Evolutionary conservation across 805 yeast genomes (phyloP), one percentile per base, ranked within the genome.

Genomic region (Lachancea thermotolerans): DNA sequence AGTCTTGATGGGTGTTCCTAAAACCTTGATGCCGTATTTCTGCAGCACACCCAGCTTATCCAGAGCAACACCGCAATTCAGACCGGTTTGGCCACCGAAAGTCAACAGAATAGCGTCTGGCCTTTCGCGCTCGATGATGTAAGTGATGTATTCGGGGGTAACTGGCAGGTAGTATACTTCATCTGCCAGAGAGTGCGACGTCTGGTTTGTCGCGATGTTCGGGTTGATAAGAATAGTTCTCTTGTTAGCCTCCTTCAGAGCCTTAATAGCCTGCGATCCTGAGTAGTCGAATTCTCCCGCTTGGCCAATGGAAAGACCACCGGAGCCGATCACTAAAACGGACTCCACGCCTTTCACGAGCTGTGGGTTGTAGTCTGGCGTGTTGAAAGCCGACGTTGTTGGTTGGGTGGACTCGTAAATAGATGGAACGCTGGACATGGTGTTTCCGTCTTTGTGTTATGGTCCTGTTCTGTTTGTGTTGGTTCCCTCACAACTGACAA

Each of bases 231-330:
- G 75, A 52, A 90, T 85, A 6, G 96, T 81, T 60, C 78, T 66
- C 65, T 87, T 90, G 67, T 85, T 77, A 45, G 95, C 95, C 70
- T 90, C 98, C 62, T 78, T 85, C 60, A 90, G 72, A 10, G 98
- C 98, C 68, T 90, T 90, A 67, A 90, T 91, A 42, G 98, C 98
- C 71, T 90, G 98, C 18, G 97, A 90, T 47, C 98, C 96, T 45
- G 95, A 84, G 67, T 91, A 91, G 69, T 91, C 98, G 59, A 91
- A 91, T 70, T 91, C 98, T 59, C 98, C 98, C 42, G 98, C 98
- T 70, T 91, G 98, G 49, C 98, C 98, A 65, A 91, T 91, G 44
- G 96, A 85, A 46, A 91, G 74, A 43, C 98, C 99, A 60, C 99
- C 99, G 7, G 98, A 91, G 10, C 99, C 99, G 62, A 91, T 85